Percentiles rank a stretch among this genome's conserved stretches.
Evolutionary conservation across 176 grass and related monocot genomes (phyloP).

Genomic region (Urochloa ruziziensis): DNA sequence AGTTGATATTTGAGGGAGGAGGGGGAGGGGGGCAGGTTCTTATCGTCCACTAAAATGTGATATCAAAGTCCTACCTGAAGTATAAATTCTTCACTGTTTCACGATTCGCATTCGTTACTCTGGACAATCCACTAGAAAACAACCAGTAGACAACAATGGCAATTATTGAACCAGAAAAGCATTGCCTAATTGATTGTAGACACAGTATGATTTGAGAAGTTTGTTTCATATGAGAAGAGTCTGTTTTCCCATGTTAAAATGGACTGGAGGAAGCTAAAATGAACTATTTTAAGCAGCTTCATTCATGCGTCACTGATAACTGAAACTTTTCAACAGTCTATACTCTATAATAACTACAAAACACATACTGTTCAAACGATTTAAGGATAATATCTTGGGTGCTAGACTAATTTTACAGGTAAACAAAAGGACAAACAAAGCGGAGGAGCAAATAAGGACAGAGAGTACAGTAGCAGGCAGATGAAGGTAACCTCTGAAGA

Average conservation of each 20-base stretch:
- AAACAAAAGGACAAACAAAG: neutral
- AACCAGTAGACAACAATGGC: slow-evolving; percentile 32
- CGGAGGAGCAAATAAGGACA: neutral
- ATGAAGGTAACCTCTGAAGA: slow-evolving; percentile 22
- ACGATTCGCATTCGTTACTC: slow-evolving; percentile 33
- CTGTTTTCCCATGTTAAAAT: neutral
- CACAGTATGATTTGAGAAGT: slow-evolving; percentile 17
- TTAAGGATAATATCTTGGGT: neutral
- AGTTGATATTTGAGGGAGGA: neutral
- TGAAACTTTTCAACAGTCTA: neutral
- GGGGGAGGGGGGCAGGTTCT: slow-evolving; percentile 11
- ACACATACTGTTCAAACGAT: neutral
- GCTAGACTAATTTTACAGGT: neutral
- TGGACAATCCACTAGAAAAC: slow-evolving; percentile 45
- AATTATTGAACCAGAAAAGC: slow-evolving; percentile 37
- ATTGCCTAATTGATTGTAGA: neutral
- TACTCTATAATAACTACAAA: slow-evolving; percentile 8
- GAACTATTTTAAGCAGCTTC: neutral
- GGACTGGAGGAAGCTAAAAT: neutral
- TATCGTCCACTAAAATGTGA: slow-evolving; percentile 55
- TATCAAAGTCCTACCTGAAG: slow-evolving; percentile 38
- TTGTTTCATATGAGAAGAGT: slow-evolving; percentile 35
- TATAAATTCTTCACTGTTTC: slow-evolving; percentile 29
- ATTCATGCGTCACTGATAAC: slow-evolving; percentile 1
- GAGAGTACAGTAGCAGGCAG: neutral